These are phyloP conservation scores for Chlorella ohadii DNA, from an alignment of 139 green algal species.

Conservation along the genomic window DNA sequence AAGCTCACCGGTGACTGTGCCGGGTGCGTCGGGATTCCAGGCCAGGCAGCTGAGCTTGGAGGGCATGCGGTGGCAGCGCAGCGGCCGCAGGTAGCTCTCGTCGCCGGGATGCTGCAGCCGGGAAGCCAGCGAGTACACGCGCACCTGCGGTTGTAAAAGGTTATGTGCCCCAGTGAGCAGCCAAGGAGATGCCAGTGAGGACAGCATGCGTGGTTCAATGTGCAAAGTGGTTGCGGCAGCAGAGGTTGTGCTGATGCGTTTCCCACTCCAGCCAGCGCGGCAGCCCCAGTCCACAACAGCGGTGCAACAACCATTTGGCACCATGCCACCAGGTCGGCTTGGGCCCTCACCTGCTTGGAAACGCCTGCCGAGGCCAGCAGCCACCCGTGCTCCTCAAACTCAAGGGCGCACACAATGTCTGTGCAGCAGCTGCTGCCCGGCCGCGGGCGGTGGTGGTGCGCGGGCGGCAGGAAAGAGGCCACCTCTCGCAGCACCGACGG, in stretches of 20 bases:
- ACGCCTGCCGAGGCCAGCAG: conserved; percentile 70
- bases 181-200: no score
- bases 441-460: not conserved
- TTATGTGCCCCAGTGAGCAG: no score
- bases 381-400: conserved; percentile 67
- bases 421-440: not conserved
- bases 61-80: conserved; percentile 52
- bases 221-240: no score
- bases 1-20: conserved; percentile 56
- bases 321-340: not conserved
- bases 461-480: conserved; percentile 17
- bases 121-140: conserved; percentile 48
- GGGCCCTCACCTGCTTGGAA: conserved; percentile 56
- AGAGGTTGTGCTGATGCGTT: no score
- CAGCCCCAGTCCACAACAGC: no score
- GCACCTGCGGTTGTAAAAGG: conserved; percentile 37
- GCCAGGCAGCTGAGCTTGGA: conserved; percentile 84
- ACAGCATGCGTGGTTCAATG: no score
- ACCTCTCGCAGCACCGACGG: conserved; percentile 2
- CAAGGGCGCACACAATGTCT: conserved; percentile 71
- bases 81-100: conserved; percentile 62
- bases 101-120: conserved; percentile 8
- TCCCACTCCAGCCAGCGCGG: no score
- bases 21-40: conserved; percentile 73
- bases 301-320: no score